Percentiles rank a stretch among this genome's conserved stretches.
These are phyloP conservation scores for Lenwebbia sp. DNA, from an alignment of 345 rosid species.

Conservation along the genomic window DNA sequence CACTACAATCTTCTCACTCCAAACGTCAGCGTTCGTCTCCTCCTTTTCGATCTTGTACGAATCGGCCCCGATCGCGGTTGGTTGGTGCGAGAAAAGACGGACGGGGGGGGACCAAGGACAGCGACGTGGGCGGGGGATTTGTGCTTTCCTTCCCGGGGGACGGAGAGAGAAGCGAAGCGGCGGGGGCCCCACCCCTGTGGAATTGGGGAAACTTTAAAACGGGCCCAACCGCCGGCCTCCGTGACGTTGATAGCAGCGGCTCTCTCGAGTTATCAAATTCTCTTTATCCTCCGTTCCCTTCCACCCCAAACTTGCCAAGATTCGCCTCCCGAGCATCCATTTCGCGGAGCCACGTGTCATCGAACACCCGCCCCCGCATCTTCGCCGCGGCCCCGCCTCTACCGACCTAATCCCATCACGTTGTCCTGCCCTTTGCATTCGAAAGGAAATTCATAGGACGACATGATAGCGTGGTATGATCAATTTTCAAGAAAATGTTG, in stretches of 20 bases:
- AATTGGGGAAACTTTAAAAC: not conserved
- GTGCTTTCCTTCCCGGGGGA: not conserved
- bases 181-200: not conserved
- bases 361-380: not conserved
- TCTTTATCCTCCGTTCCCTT: not conserved
- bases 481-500: not conserved
- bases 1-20: not conserved
- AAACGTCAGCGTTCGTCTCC: not conserved
- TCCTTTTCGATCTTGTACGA: not conserved
- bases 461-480: not conserved
- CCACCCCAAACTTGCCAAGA: not conserved
- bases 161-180: not conserved
- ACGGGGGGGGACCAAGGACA: not conserved
- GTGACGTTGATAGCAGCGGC: not conserved
- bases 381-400: not conserved
- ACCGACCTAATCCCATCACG: not conserved
- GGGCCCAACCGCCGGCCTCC: not conserved
- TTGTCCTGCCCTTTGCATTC: not conserved
- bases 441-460: not conserved
- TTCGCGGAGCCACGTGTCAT: not conserved
- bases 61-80: not conserved
- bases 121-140: not conserved
- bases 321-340: not conserved
- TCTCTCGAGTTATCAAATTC: not conserved
- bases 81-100: not conserved